These are phyloP conservation scores for Alternaria sp. DNA, from an alignment of 2,329 filamentous ascomycete genomes.

Conservation along the genomic window DNA sequence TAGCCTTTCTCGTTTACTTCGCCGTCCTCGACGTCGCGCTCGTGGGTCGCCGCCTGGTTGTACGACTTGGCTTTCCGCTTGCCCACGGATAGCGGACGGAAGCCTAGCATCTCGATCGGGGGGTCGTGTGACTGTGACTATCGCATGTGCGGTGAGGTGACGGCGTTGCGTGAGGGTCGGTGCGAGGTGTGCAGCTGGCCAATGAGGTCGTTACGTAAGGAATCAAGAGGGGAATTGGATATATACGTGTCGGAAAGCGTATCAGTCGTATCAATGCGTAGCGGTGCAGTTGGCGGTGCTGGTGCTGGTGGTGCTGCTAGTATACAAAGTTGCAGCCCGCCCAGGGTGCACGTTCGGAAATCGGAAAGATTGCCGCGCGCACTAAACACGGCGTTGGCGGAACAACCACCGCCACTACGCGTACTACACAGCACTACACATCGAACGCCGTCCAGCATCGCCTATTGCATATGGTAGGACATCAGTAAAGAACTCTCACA, in stretches of 20 bases:
- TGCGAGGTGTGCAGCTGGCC: not conserved
- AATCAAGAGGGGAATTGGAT: not conserved
- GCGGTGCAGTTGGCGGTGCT: not conserved
- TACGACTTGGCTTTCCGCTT: constrained; percentile 47
- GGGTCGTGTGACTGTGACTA: not conserved
- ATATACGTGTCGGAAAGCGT: not conserved
- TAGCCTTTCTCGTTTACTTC: constrained; percentile 50
- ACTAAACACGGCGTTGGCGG: constrained; percentile 15
- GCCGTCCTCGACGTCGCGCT: constrained; percentile 42
- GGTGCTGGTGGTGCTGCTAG: not conserved
- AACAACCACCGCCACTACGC: constrained; percentile 2
- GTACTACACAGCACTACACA: not conserved
- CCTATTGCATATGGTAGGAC: not conserved
- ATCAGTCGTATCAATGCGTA: constrained; percentile 13
- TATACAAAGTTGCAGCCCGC: not conserved
- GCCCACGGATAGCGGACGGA: constrained; percentile 45
- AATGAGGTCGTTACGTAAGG: not conserved
- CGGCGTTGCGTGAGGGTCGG: not conserved
- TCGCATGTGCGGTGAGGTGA: constrained; percentile 3
- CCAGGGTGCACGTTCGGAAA: constrained; percentile 1
- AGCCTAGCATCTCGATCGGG: constrained; percentile 40
- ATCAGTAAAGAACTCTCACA: too few relatives aligned
- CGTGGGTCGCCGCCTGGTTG: constrained; percentile 34
- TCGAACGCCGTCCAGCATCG: not conserved
- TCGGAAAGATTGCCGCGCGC: constrained; percentile 11